Evolutionary conservation across 805 yeast genomes (phyloP).

Genomic region (Spathaspora passalidarum): DNA sequence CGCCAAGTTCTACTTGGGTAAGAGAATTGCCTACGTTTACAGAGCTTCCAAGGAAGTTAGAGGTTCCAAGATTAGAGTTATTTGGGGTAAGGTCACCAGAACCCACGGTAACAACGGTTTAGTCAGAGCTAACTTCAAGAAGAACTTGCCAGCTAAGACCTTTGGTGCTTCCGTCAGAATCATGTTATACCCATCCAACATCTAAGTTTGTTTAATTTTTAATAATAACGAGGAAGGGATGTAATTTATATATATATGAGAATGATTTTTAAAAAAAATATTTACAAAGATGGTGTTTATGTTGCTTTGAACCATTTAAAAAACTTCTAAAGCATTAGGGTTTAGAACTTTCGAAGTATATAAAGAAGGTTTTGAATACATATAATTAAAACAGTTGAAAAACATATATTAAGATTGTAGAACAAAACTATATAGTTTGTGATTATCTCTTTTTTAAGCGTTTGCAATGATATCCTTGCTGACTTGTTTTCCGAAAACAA

Average conservation of each 20-base stretch:
- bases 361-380: slow-evolving; percentile 6
- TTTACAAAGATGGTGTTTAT: not conserved
- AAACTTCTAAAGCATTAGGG: slow-evolving; percentile 2
- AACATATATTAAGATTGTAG: slow-evolving; percentile 1
- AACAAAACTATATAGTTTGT: not conserved
- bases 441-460: not conserved
- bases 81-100: slow-evolving; percentile 99
- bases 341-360: slow-evolving; percentile 3
- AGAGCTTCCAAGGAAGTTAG: slow-evolving; percentile 96
- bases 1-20: slow-evolving; percentile 99
- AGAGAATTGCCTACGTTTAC: slow-evolving; percentile 99
- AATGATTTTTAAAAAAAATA: not conserved
- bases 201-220: slow-evolving; percentile 50
- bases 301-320: slow-evolving; percentile 3
- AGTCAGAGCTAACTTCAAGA: slow-evolving; percentile 98
- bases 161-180: slow-evolving; percentile 99
- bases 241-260: slow-evolving; percentile 3
- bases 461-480: slow-evolving; percentile 1
- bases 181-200: slow-evolving; percentile 99
- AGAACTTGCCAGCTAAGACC: slow-evolving; percentile 99
- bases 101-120: slow-evolving; percentile 98
- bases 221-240: not conserved
- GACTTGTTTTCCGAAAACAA: slow-evolving; percentile 47
- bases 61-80: slow-evolving; percentile 98
- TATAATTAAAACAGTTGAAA: slow-evolving; percentile 4